A percentile compares a stretch with the other conserved stretches of the same genome.
phyloP scores from a whole-genome alignment of 768 basidiomycete species.

The Pulveroboletus frians region DNA sequence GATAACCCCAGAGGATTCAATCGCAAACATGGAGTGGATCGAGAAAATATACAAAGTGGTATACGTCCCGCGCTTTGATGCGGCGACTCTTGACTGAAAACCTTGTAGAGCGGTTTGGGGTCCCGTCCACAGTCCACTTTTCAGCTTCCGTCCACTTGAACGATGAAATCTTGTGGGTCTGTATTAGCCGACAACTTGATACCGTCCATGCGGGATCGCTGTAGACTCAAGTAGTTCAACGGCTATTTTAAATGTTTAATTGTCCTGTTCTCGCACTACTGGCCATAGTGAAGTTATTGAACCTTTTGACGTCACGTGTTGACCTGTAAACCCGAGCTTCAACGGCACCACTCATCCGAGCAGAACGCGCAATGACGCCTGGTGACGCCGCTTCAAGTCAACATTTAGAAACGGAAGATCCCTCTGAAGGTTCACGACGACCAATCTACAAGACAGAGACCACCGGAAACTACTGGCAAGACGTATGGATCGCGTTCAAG shows the following conservation, averaged over 20 bases:
- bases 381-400: not conserved
- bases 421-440: slow-evolving; percentile 12
- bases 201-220: no score
- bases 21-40: slow-evolving; percentile 53
- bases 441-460: slow-evolving; percentile 29
- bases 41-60: slow-evolving; percentile 55
- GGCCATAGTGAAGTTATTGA: no score
- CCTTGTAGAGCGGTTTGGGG: slow-evolving; percentile 29
- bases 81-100: not conserved
- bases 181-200: no score
- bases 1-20: slow-evolving; percentile 49
- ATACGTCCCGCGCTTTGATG: slow-evolving; percentile 9
- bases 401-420: slow-evolving; percentile 1
- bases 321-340: not conserved
- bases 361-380: slow-evolving; percentile 9
- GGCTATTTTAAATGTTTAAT: not conserved
- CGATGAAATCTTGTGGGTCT: not conserved
- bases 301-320: slow-evolving; percentile 1
- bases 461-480: slow-evolving; percentile 31
- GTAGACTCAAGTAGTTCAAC: not conserved
- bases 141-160: slow-evolving; percentile 14
- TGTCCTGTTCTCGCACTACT: not conserved
- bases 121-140: slow-evolving; percentile 31
- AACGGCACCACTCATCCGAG: not conserved
- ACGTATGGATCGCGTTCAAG: slow-evolving; percentile 29